A percentile compares a stretch with the other conserved stretches of the same genome.
Conservation (phyloP, 2,329 filamentous ascomycete species). For the Colletotrichum theobromicola region DNA sequence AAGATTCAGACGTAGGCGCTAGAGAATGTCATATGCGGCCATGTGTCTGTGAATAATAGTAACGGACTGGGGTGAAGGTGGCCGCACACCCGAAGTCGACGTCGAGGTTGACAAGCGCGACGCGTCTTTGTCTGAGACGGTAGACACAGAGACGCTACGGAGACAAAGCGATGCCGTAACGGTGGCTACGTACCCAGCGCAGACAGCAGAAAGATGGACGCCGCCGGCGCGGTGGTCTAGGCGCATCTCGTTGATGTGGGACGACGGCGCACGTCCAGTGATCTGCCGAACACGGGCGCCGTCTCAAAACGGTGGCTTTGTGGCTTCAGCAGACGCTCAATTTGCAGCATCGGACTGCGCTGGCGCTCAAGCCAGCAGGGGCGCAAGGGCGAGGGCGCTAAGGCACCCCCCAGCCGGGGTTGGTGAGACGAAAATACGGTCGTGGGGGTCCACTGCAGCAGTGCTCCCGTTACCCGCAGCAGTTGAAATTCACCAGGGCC, state of each 20-base stretch:
- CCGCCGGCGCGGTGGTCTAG: not conserved
- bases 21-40: not conserved
- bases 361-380: not conserved
- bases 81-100: not conserved
- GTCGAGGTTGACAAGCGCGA: slow-evolving; percentile 2
- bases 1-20: not conserved
- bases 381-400: not conserved
- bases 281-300: slow-evolving; percentile 16
- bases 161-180: not conserved
- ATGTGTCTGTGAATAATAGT: not conserved
- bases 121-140: not conserved
- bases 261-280: slow-evolving; percentile 11
- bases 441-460: not conserved
- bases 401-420: not conserved
- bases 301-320: slow-evolving; percentile 3
- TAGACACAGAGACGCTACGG: not conserved
- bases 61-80: not conserved
- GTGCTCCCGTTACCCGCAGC: not conserved
- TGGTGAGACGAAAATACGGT: not conserved
- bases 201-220: not conserved
- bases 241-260: not conserved
- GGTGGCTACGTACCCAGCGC: not conserved
- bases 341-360: not conserved
- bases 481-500: slow-evolving; percentile 3
- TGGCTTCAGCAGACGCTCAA: not conserved